Conservation (phyloP, 2,329 filamentous ascomycete genomes). For the Cladosporium cucumerinum region DNA sequence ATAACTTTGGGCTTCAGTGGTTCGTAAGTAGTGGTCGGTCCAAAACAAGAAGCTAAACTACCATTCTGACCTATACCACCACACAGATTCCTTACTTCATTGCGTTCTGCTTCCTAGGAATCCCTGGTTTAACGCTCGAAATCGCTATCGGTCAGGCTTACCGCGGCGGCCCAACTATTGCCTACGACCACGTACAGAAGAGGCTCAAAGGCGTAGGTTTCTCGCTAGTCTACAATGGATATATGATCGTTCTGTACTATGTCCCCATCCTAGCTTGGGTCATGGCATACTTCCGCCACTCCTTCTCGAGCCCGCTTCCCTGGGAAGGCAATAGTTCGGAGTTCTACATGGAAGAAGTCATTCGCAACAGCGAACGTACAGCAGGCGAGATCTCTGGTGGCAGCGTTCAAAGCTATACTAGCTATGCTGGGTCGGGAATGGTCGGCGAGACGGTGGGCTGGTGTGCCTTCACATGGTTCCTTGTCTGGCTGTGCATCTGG, state of each 20-base stretch:
- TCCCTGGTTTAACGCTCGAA: conserved; percentile 55
- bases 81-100: background rate
- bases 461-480: conserved; percentile 58
- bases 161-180: conserved; percentile 30
- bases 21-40: conserved; percentile 41
- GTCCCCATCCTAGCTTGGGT: conserved; percentile 58
- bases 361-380: conserved; percentile 46
- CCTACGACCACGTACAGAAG: conserved; percentile 47
- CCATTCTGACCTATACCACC: background rate
- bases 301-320: conserved; percentile 53
- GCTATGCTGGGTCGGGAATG: conserved; percentile 47
- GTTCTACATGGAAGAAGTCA: conserved; percentile 52
- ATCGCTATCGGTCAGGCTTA: conserved; percentile 54
- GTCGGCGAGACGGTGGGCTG: conserved; percentile 58
- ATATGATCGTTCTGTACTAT: conserved; percentile 56
- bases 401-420: conserved; percentile 43
- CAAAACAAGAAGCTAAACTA: too few relatives aligned
- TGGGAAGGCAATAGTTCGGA: conserved; percentile 52
- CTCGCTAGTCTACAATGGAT: conserved; percentile 51
- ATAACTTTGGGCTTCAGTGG: conserved; percentile 60
- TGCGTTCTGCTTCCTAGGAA: conserved; percentile 55
- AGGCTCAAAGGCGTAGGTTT: conserved; percentile 55
- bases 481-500: conserved; percentile 59
- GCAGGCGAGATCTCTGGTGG: conserved; percentile 37
- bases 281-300: conserved; percentile 57